Base-by-base conservation (phyloP, 345 rosid genomes). In the Eucalyptus sp. region DNA sequence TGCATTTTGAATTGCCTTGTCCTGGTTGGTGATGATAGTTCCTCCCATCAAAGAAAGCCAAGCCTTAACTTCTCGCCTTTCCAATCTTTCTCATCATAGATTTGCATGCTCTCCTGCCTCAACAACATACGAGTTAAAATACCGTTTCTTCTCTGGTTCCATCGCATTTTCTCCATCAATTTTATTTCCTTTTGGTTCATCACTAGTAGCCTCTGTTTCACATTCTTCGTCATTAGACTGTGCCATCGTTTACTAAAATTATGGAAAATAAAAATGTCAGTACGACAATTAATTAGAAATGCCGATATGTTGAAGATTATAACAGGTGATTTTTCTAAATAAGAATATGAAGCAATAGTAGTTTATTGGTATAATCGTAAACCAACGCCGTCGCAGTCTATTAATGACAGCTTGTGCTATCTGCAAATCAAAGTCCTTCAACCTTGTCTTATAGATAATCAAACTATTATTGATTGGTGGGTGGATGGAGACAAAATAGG, bases 1-100 rank as follows among this genome's bases (percentile, higher is more conserved):
- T 29, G 33, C 68, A 62, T 29, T 62, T 29, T 62, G 71, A 13
- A 29, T 62, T 62, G 71, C 5, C 33, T 62, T 13, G 71, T 62
- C 37, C 17, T 13, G 37, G 37, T 62, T 2, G 33, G 33, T 60
- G 16, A 12, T 27, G 31, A 27, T 60, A 60, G 31, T 6, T 11
- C 68, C 68, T 60, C 68, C 66, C 68, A 11, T 60, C 68, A 25
- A 60, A 60, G 68, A 60, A 60, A 60, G 31, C 10, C 58, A 52
- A 0, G 58, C 24, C 58, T 0, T 0, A 0, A 52, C 58, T 52
- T 0, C 58, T 52, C 18, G 0, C 4, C 58, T 20, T 52, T 52
- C 9, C 24, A 52, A 17, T 52, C 58, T 3, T 17, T 52, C 58
- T 52, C 58, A 17, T 4, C 58, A 18, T 18, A 52, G 24, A 52